Evolutionary conservation across 768 basidiomycete species (phyloP).

Genomic region (Suillus fuscotomentosus): DNA sequence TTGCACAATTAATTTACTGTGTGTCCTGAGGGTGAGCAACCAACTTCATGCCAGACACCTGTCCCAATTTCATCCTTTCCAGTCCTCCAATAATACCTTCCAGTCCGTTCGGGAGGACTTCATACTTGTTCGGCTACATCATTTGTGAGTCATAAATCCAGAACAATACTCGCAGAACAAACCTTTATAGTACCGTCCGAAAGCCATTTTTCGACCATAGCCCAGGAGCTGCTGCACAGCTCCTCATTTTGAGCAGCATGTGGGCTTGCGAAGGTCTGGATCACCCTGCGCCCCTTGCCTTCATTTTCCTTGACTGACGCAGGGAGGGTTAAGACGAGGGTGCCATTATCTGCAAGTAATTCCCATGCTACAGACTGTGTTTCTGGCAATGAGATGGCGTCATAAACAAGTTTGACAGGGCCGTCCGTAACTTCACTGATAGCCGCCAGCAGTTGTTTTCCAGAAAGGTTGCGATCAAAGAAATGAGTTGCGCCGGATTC

Average conservation of each 20-base stretch:
- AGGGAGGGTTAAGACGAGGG: constrained; percentile 28
- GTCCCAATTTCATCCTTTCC: constrained; percentile 31
- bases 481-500: constrained; percentile 40
- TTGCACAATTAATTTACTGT: constrained; percentile 6
- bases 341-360: constrained; percentile 33
- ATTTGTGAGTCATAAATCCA: constrained; percentile 2
- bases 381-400: constrained; percentile 30
- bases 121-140: constrained; percentile 38
- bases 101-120: constrained; percentile 41
- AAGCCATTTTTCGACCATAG: constrained; percentile 21
- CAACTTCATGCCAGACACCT: constrained; percentile 44
- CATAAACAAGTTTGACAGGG: constrained; percentile 25
- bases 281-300: constrained; percentile 16
- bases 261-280: constrained; percentile 24
- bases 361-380: constrained; percentile 36
- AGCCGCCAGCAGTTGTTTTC: constrained; percentile 15
- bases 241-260: constrained; percentile 16
- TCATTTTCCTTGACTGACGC: constrained; percentile 22
- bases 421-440: constrained; percentile 27
- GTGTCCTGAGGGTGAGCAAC: constrained; percentile 42
- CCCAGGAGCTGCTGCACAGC: constrained; percentile 21
- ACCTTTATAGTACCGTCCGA: constrained; percentile 27
- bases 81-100: constrained; percentile 36
- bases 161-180: background rate
- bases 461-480: constrained; percentile 30